Conservation (phyloP, 768 basidiomycete species). For the Tulasnella sp. region DNA sequence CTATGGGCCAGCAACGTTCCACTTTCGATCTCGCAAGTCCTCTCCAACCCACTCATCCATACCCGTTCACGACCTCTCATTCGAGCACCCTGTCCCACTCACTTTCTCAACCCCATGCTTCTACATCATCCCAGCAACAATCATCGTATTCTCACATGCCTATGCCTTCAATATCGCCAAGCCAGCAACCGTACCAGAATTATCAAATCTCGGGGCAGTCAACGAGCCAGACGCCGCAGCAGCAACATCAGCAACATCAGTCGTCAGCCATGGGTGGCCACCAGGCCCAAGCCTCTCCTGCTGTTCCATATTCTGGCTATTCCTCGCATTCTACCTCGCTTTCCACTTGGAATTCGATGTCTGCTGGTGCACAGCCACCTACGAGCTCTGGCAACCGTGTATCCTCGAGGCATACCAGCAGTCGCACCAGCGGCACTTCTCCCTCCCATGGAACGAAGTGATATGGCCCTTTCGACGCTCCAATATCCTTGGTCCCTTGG, state of each 20-base stretch:
- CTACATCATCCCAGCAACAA: constrained; percentile 5
- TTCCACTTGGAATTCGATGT: constrained; percentile 10
- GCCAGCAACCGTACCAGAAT: neutral
- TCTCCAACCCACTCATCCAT: neutral
- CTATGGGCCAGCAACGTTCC: neutral
- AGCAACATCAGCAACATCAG: neutral
- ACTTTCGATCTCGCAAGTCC: neutral
- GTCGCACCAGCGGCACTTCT: neutral
- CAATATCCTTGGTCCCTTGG: no score
- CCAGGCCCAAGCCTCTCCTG: neutral
- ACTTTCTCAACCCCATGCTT: neutral
- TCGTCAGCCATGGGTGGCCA: neutral
- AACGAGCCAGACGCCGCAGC: neutral
- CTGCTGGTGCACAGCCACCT: neutral
- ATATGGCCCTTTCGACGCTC: no score
- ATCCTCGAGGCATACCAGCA: neutral
- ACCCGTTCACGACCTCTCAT: neutral
- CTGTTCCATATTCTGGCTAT: neutral
- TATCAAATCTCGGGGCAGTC: neutral
- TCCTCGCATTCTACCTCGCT: neutral
- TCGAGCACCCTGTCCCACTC: constrained; percentile 10
- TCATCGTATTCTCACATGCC: neutral
- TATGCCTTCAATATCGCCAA: neutral
- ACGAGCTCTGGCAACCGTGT: neutral
- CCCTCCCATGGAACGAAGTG: no score